Evolutionary conservation across 306 rosid genomes (phyloP), one percentile per base, ranked within the genome.

Genomic region (Arachis hypogaea): DNA sequence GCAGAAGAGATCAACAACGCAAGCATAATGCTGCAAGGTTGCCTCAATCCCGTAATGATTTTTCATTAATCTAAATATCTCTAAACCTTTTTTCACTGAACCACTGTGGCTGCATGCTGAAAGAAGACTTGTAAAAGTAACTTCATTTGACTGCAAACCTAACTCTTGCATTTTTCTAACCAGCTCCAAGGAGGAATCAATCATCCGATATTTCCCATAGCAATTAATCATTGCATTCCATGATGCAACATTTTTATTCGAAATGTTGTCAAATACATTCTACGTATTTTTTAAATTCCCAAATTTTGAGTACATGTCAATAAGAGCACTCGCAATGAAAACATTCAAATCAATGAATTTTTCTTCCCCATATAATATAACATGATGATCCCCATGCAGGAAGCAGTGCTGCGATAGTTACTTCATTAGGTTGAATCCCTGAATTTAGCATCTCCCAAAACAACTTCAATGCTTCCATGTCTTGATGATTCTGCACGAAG

Each of bases 31-130:
- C 63, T 84, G 82, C 65, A 52, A 57, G 58, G 69, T 62, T 16
- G 61, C 47, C 78, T 81, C 83, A 58, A 86, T 59, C 9, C 86
- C 86, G 57, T 71, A 72, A 11, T 81, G 47, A 59, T 80, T 84
- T 65, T 81, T 81, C 93, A 86, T 82, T 55, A 77, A 79, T 74
- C 78, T 68, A 64, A 87, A 88, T 9, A 90, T 82, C 79, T 81
- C 42, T 63, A 87, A 69, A 7, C 93, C 93, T 68, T 76, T 80
- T 64, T 88, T 85, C 36, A 84, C 78, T 49, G 58, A 82, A 43
- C 91, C 96, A 59, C 81, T 65, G 63, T 90, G 96, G 82, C 96
- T 82, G 83, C 96, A 90, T 1, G 86, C 90, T 44, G 93, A 90
- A 65, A 90, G 88, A 66, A 88, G 50, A 71, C 86, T 84, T 33